A percentile compares a stretch with the other conserved stretches of the same genome.
These are phyloP conservation scores for Leishmania lainsoni DNA, from an alignment of 208 protist species.

Conservation along the genomic window DNA sequence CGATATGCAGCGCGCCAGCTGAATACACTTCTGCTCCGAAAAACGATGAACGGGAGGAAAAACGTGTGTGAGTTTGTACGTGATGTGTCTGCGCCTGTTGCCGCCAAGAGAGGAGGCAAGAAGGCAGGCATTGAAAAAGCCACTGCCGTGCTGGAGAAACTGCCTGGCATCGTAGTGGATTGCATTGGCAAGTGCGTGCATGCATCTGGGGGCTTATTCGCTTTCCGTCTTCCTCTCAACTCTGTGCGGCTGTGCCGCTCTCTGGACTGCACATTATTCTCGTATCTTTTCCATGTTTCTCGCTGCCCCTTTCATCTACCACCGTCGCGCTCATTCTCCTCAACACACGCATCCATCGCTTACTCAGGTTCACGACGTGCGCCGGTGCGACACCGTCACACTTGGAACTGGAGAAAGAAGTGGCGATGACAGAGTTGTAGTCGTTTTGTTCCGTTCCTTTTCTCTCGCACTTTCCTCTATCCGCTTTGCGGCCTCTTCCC, in stretches of 20 bases:
- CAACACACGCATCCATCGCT: background rate
- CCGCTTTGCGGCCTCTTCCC: background rate
- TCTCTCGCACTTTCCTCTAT: background rate
- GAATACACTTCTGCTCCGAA: constrained; percentile 1
- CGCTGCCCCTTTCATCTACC: background rate
- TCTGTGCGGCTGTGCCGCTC: background rate
- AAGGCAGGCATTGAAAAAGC: background rate
- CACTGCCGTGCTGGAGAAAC: background rate
- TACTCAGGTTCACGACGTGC: background rate
- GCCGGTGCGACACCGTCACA: background rate
- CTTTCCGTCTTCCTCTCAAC: background rate
- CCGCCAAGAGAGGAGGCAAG: background rate
- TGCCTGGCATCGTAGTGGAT: background rate
- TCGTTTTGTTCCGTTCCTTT: background rate
- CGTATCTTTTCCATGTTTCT: background rate
- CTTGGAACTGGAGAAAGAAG: background rate
- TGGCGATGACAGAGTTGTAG: background rate
- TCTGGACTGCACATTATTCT: background rate
- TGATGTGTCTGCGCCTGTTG: background rate
- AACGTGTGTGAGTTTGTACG: background rate
- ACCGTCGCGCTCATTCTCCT: background rate
- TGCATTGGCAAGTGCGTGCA: background rate
- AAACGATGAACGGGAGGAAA: background rate
- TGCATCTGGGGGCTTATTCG: background rate
- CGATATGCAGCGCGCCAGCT: background rate